These are phyloP conservation scores for Globisporangium perplexum DNA, from an alignment of 352 stramenopile genomes.

Conservation along the genomic window DNA sequence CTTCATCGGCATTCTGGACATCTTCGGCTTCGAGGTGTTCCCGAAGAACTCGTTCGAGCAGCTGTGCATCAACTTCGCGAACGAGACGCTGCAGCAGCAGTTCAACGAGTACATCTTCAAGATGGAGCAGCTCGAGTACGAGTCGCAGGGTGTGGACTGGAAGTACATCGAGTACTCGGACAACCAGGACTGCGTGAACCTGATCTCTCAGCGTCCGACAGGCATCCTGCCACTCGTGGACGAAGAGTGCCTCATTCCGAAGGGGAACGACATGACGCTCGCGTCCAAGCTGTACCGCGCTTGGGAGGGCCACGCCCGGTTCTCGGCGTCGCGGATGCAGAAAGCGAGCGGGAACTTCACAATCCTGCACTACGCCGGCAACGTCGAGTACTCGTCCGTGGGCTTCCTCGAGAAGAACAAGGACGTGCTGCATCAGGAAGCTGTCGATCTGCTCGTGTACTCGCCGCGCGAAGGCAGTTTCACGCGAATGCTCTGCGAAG, in stretches of 20 bases:
- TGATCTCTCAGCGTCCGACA: constrained; percentile 86
- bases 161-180: constrained; percentile 83
- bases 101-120: constrained; percentile 90
- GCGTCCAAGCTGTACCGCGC: constrained; percentile 78
- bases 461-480: constrained; percentile 71
- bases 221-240: constrained; percentile 83
- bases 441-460: constrained; percentile 73
- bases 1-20: constrained; percentile 90
- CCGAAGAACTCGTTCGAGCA: constrained; percentile 89
- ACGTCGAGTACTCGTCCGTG: constrained; percentile 70
- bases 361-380: constrained; percentile 77
- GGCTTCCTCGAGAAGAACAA: constrained; percentile 88
- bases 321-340: constrained; percentile 74
- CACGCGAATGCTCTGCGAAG: constrained; percentile 60
- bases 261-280: constrained; percentile 76
- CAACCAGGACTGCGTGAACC: constrained; percentile 87
- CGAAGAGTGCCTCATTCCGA: constrained; percentile 86
- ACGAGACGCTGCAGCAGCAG: constrained; percentile 86
- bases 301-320: constrained; percentile 54
- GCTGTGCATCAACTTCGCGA: constrained; percentile 89
- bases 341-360: constrained; percentile 66
- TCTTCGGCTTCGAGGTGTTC: constrained; percentile 93
- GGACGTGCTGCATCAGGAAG: constrained; percentile 76
- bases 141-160: constrained; percentile 76
- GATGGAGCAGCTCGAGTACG: constrained; percentile 81